A percentile compares a stretch with the other conserved stretches of the same genome.
phyloP scores from a whole-genome alignment of 2,329 filamentous ascomycete species.

The Aspergillus japonicus region DNA sequence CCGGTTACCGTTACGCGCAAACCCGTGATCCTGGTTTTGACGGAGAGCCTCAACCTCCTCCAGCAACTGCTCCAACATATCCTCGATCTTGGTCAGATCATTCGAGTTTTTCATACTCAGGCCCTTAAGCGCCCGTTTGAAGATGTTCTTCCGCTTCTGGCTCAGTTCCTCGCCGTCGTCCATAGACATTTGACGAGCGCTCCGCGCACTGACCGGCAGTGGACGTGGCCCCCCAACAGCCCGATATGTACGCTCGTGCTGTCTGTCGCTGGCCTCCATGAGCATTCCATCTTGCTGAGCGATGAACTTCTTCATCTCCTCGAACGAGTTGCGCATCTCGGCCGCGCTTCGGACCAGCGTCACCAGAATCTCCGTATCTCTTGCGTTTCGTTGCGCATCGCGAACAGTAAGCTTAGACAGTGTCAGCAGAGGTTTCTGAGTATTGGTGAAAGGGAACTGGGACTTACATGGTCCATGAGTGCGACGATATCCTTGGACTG shows the following conservation, averaged over 20 bases:
- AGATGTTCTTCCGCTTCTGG: slow-evolving; percentile 87
- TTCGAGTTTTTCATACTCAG: slow-evolving; percentile 83
- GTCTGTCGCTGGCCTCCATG: slow-evolving; percentile 80
- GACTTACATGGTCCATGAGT: slow-evolving; percentile 77
- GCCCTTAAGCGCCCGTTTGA: slow-evolving; percentile 88
- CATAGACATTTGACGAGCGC: slow-evolving; percentile 49
- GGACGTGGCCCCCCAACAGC: slow-evolving; percentile 83
- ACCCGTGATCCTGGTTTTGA: slow-evolving; percentile 49
- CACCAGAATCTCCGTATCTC: slow-evolving; percentile 94
- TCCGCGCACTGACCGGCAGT: slow-evolving; percentile 67
- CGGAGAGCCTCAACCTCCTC: slow-evolving; percentile 87
- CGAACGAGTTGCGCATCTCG: slow-evolving; percentile 95
- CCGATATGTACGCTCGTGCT: slow-evolving; percentile 82
- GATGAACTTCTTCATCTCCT: slow-evolving; percentile 90
- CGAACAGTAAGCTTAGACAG: slow-evolving; percentile 71
- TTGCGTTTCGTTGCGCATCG: slow-evolving; percentile 91
- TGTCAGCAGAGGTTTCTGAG: too few relatives aligned
- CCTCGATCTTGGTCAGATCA: slow-evolving; percentile 83
- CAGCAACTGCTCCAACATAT: slow-evolving; percentile 87
- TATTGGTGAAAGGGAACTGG: too few relatives aligned
- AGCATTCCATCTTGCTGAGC: slow-evolving; percentile 87
- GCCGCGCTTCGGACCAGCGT: slow-evolving; percentile 90
- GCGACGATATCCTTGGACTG: slow-evolving; percentile 96
- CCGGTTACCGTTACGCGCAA: slow-evolving; percentile 25
- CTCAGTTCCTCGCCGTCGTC: slow-evolving; percentile 59